These are phyloP conservation scores for Cenchrus purpureus DNA, from an alignment of 176 grass and related monocot genomes.

Conservation along the genomic window DNA sequence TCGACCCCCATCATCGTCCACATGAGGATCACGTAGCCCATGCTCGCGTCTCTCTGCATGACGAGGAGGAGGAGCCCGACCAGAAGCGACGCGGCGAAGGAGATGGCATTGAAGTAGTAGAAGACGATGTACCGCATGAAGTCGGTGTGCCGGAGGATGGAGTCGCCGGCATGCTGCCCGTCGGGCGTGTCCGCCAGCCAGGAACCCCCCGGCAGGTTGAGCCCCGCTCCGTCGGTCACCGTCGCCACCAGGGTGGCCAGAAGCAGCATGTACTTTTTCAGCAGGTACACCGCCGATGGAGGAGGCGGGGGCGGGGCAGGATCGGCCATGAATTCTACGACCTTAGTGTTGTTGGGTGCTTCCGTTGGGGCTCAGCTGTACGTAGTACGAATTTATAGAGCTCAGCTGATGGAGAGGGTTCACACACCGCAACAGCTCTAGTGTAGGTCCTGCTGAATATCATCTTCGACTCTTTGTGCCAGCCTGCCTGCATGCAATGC, in stretches of 20 bases:
- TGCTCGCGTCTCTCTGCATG: not conserved
- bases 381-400: too few relatives aligned
- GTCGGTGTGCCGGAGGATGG: not conserved
- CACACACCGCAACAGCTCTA: too few relatives aligned
- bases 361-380: not conserved
- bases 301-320: too few relatives aligned
- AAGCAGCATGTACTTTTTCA: constrained; percentile 21
- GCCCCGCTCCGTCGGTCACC: constrained; percentile 30
- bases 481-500: too few relatives aligned
- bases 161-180: not conserved
- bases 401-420: too few relatives aligned
- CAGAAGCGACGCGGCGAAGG: too few relatives aligned
- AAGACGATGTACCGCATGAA: not conserved
- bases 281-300: not conserved
- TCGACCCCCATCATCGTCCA: not conserved
- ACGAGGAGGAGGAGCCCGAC: constrained; percentile 5
- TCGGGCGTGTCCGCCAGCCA: constrained; percentile 19
- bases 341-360: too few relatives aligned
- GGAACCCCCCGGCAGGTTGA: constrained; percentile 22
- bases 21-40: not conserved
- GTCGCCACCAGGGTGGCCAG: constrained; percentile 30
- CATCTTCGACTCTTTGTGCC: too few relatives aligned
- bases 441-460: too few relatives aligned
- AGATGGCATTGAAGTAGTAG: too few relatives aligned
- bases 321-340: too few relatives aligned